Evolutionary conservation across 768 basidiomycete genomes (phyloP).

Genomic region (Pleurotus giganteus): DNA sequence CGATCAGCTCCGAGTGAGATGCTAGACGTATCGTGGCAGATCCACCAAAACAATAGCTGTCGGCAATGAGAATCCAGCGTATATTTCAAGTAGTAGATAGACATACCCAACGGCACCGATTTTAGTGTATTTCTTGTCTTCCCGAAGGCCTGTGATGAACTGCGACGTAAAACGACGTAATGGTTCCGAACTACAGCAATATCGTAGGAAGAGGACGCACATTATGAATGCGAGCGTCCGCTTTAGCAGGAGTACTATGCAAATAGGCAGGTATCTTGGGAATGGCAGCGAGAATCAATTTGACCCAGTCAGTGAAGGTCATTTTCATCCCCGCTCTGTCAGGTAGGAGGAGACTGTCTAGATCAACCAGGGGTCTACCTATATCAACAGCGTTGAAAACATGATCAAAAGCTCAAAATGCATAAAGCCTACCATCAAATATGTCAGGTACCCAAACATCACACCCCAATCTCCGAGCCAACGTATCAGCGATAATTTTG

Average conservation of each 20-base stretch:
- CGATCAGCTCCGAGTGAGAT: constrained; percentile 26
- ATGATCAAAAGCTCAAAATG: neutral
- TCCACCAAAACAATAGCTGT: constrained; percentile 47
- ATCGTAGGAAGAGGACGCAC: constrained; percentile 18
- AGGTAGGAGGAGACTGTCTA: constrained; percentile 24
- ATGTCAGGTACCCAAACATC: constrained; percentile 61
- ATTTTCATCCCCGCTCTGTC: constrained; percentile 33
- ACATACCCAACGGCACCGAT: constrained; percentile 39
- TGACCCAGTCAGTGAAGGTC: constrained; percentile 26
- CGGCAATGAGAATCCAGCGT: neutral
- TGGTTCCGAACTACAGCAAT: no score
- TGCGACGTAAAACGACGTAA: neutral
- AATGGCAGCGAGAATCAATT: constrained; percentile 23
- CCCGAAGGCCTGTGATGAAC: constrained; percentile 30
- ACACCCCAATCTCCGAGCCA: constrained; percentile 40
- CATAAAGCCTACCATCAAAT: constrained; percentile 45
- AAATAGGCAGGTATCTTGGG: constrained; percentile 30
- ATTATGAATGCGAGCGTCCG: constrained; percentile 24
- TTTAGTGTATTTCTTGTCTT: constrained; percentile 37
- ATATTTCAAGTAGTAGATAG: neutral
- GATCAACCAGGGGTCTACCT: constrained; percentile 30
- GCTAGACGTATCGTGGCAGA: constrained; percentile 35
- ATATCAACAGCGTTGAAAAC: neutral
- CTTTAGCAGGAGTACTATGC: constrained; percentile 29
- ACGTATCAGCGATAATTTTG: constrained; percentile 51